phyloP scores from a whole-genome alignment of 2,329 filamentous ascomycete species.

The Grosmannia clavigera region DNA sequence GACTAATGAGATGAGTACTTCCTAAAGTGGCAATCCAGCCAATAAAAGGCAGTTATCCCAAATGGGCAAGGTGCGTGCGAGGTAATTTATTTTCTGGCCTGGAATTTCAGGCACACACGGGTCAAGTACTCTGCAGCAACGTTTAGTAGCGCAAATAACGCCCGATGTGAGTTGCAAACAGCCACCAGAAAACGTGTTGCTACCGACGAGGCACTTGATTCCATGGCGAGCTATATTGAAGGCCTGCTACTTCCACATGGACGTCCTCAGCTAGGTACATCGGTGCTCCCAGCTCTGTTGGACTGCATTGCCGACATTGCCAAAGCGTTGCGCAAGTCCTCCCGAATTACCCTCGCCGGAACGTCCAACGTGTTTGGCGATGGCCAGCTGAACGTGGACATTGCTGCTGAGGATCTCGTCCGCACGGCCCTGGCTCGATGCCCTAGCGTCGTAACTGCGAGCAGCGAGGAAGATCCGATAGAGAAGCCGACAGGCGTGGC shows the following conservation, averaged over 20 bases:
- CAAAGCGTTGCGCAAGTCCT: constrained; percentile 27
- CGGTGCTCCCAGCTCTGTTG: constrained; percentile 37
- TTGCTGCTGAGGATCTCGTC: constrained; percentile 35
- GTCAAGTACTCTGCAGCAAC: too few relatives aligned
- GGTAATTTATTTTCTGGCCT: not conserved
- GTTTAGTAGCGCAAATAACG: not conserved
- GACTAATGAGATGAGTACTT: too few relatives aligned
- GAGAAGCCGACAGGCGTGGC: constrained; percentile 24
- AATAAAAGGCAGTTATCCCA: not conserved
- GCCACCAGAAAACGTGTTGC: too few relatives aligned
- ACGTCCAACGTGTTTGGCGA: constrained; percentile 44
- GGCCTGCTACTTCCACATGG: not conserved
- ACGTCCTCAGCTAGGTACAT: constrained; percentile 22
- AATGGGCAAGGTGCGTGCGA: not conserved
- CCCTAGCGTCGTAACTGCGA: constrained; percentile 34
- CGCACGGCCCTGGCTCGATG: constrained; percentile 31
- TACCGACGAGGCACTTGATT: too few relatives aligned
- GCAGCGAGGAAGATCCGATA: constrained; percentile 48
- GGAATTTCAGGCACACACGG: not conserved
- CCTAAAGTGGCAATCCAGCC: not conserved
- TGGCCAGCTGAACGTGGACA: constrained; percentile 21
- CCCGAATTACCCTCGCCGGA: constrained; percentile 34
- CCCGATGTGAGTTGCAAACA: not conserved
- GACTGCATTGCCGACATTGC: constrained; percentile 31
- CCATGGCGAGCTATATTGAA: not conserved